These are phyloP conservation scores for Polysphondylium violaceum DNA, from an alignment of 78 protist species.

Conservation along the genomic window DNA sequence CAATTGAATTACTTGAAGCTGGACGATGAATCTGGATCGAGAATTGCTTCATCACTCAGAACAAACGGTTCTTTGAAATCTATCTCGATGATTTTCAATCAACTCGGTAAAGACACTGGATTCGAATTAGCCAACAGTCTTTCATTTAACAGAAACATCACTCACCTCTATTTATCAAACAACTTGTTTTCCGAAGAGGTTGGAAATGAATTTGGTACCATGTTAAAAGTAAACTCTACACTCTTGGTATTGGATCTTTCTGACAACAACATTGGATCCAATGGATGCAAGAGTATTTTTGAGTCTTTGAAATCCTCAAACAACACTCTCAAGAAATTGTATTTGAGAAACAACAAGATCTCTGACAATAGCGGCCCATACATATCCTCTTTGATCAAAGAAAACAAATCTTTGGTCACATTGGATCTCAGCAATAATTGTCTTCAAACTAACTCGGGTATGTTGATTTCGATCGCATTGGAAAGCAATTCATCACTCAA, in stretches of 20 bases:
- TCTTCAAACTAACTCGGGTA: constrained; percentile 26
- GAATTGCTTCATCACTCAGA: constrained; percentile 3
- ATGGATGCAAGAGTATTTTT: constrained; percentile 17
- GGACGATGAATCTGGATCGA: constrained; percentile 61
- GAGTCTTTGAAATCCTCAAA: constrained; percentile 22
- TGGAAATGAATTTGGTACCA: constrained; percentile 1
- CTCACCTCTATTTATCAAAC: constrained; percentile 18
- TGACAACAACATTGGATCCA: constrained; percentile 25
- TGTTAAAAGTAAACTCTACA: constrained; percentile 17
- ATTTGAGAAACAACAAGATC: constrained; percentile 38
- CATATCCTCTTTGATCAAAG: constrained; percentile 3
- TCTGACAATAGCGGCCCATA: constrained; percentile 2
- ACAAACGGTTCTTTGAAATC: not conserved
- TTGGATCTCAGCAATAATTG: constrained; percentile 20
- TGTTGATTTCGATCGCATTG: not conserved
- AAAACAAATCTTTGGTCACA: constrained; percentile 3
- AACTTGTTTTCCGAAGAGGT: constrained; percentile 28
- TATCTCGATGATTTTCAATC: constrained; percentile 42
- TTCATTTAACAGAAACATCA: not conserved
- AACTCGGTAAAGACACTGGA: constrained; percentile 37
- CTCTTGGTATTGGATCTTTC: constrained; percentile 32
- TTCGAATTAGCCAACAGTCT: not conserved
- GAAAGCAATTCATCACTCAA: constrained; percentile 1
- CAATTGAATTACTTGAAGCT: constrained; percentile 50
- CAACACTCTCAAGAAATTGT: not conserved